Percentiles rank a stretch among this genome's conserved stretches.
These are phyloP conservation scores for Pelargonium nanum DNA, from an alignment of 345 rosid species.

Conservation along the genomic window DNA sequence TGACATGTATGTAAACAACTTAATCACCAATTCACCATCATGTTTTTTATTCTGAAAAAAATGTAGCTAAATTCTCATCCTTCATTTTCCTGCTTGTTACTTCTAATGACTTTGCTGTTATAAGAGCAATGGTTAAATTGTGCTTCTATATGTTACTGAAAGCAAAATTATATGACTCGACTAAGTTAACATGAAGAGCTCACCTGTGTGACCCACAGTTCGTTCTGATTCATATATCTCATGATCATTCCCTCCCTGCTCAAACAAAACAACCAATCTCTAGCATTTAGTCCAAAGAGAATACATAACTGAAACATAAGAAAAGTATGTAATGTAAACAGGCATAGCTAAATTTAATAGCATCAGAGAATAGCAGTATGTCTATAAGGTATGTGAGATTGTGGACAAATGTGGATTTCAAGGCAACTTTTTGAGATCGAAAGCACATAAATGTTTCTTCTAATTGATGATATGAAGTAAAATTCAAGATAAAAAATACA, in stretches of 20 bases:
- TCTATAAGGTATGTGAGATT: neutral
- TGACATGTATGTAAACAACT: too few species aligned
- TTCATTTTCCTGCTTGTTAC: neutral
- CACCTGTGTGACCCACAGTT: constrained; percentile 88
- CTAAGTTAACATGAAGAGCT: constrained; percentile 6
- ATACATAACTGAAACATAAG: neutral
- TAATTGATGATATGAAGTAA: neutral
- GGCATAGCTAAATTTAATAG: too few species aligned
- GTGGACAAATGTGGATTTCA: neutral
- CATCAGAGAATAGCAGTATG: neutral
- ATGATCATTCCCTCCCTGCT: constrained; percentile 90
- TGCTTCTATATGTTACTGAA: neutral
- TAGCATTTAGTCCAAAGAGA: neutral
- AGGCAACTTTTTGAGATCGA: too few species aligned
- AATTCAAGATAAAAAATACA: neutral
- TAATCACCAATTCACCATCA: too few species aligned
- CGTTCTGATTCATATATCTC: constrained; percentile 79
- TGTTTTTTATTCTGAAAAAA: neutral
- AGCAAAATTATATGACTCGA: neutral
- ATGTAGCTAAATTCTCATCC: neutral
- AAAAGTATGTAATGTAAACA: too few species aligned
- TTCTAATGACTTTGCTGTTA: neutral
- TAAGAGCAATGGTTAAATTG: neutral
- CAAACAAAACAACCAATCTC: constrained; percentile 9
- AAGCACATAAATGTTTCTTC: neutral